phyloP scores from a whole-genome alignment of 129 eudicot genomes.

The Ambrosia trifida region DNA sequence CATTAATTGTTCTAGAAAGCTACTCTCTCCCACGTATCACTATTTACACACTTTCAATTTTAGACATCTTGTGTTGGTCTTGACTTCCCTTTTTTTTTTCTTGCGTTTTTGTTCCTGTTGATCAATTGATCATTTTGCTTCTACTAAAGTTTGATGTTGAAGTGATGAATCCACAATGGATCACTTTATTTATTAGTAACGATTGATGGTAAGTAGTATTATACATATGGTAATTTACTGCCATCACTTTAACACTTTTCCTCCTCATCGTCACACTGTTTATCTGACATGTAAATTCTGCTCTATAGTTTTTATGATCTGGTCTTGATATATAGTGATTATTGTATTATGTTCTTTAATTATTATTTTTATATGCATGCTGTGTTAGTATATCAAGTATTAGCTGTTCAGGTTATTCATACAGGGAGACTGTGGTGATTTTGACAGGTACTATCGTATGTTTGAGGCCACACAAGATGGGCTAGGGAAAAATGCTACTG shows the following conservation, averaged over 20 bases:
- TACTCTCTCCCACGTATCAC: not conserved
- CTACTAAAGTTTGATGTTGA: conserved; percentile 2
- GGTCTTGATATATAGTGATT: conserved; percentile 12
- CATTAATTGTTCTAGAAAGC: conserved; percentile 4
- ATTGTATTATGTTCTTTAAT: conserved; percentile 3
- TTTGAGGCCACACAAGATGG: conserved; percentile 99
- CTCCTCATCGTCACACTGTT: not conserved
- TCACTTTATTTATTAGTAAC: not conserved
- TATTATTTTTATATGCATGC: not conserved
- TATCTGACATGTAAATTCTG: not conserved
- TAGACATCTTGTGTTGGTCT: conserved; percentile 9
- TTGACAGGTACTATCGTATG: conserved; percentile 94
- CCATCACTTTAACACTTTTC: not conserved
- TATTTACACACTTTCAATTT: conserved; percentile 18
- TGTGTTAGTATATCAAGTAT: conserved; percentile 11
- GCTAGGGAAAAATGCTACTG: conserved; percentile 92
- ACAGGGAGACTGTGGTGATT: conserved; percentile 15
- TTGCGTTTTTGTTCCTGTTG: not conserved
- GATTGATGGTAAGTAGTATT: not conserved
- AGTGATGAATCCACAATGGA: conserved; percentile 1
- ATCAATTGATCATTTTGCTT: not conserved
- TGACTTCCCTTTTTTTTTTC: conserved; percentile 13
- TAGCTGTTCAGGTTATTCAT: conserved; percentile 11
- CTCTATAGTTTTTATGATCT: not conserved
- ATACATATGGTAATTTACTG: not conserved